These are phyloP conservation scores for Licmophora abbreviata DNA, from an alignment of 108 stramenopile species.

Conservation along the genomic window DNA sequence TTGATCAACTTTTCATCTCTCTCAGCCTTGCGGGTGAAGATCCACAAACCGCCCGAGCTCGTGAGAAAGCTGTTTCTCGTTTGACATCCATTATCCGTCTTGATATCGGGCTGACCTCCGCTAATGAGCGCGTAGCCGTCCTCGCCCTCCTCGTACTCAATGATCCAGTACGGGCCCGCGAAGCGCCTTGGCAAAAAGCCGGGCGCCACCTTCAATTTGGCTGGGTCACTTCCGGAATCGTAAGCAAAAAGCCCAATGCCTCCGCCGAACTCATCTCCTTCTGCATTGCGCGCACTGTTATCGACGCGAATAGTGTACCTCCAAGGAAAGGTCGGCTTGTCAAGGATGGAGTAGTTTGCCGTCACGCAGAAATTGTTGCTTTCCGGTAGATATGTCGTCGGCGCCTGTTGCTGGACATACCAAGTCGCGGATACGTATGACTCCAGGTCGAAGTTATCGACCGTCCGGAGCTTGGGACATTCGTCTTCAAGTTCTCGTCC, in stretches of 20 bases:
- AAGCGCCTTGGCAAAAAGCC: conserved; percentile 28
- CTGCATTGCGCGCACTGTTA: background rate
- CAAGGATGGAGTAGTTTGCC: background rate
- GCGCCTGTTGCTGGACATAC: conserved; percentile 25
- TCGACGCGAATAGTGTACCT: background rate
- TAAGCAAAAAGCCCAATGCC: conserved; percentile 4
- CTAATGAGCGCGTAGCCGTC: conserved; percentile 43
- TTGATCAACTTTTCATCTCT: conserved; percentile 16
- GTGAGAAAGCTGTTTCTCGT: conserved; percentile 2
- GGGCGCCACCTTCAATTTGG: conserved; percentile 37
- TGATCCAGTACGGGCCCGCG: conserved; percentile 49
- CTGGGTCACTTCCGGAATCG: background rate
- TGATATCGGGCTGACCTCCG: conserved; percentile 33
- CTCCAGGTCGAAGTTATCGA: conserved; percentile 14
- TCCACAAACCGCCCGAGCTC: conserved; percentile 36
- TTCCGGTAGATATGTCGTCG: conserved; percentile 2
- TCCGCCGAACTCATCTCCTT: background rate
- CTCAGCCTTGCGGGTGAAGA: conserved; percentile 21
- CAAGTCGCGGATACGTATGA: conserved; percentile 7
- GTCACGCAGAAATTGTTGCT: background rate
- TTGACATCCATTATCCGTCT: background rate
- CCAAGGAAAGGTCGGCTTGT: background rate
- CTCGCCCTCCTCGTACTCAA: conserved; percentile 32
- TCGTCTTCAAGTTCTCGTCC: too few species aligned
- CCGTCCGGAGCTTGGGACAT: background rate